A percentile compares a stretch with the other conserved stretches of the same genome.
phyloP scores from a whole-genome alignment of 2,329 filamentous ascomycete species.

The Tolypocladium ovalisporum region DNA sequence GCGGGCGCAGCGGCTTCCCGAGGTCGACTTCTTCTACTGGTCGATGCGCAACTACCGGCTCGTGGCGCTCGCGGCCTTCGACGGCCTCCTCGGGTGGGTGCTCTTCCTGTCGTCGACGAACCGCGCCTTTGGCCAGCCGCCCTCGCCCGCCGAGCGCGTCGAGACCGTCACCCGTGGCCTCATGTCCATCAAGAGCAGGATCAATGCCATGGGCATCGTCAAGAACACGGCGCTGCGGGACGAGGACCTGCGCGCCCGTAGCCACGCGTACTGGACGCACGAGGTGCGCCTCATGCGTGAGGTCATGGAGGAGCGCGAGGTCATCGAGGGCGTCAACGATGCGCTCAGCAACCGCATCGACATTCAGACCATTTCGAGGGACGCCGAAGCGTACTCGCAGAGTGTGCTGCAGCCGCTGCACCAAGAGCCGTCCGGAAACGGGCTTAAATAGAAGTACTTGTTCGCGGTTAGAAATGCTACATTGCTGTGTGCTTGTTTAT shows the following conservation, averaged over 20 bases:
- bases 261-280: constrained; percentile 68
- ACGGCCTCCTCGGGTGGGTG: constrained; percentile 50
- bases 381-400: constrained; percentile 52
- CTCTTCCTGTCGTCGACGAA: constrained; percentile 73
- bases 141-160: constrained; percentile 53
- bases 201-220: constrained; percentile 64
- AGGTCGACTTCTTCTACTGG: constrained; percentile 67
- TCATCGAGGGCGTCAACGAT: constrained; percentile 59
- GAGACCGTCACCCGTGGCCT: constrained; percentile 47
- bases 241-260: constrained; percentile 52
- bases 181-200: constrained; percentile 49
- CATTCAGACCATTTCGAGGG: constrained; percentile 46
- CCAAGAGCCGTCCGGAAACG: constrained; percentile 7
- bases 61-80: constrained; percentile 51
- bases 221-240: constrained; percentile 73
- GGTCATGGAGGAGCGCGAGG: constrained; percentile 69
- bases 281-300: constrained; percentile 63
- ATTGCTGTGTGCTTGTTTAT: not conserved
- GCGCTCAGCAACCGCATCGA: constrained; percentile 55
- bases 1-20: constrained; percentile 46
- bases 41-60: constrained; percentile 51
- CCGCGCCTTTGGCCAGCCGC: constrained; percentile 58
- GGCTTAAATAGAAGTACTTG: too few relatives aligned
- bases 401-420: constrained; percentile 26
- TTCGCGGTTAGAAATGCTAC: not conserved